Conservation (phyloP, 2,329 filamentous ascomycete genomes). For the Stagonosporopsis rhizophila region DNA sequence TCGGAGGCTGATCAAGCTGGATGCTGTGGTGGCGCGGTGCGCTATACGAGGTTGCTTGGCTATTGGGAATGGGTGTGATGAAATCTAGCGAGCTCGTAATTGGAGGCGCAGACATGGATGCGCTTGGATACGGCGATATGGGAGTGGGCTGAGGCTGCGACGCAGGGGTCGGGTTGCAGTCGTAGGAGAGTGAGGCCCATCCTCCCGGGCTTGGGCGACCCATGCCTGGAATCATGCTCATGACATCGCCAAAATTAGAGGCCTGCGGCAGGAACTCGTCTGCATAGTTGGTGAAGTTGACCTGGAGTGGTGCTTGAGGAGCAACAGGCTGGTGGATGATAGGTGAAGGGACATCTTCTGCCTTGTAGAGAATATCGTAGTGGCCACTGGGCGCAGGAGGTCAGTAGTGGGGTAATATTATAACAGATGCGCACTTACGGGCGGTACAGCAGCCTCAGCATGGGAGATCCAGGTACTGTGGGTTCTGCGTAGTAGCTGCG, state of each 20-base stretch:
- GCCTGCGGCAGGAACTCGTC: slow-evolving; percentile 52
- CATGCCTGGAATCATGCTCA: slow-evolving; percentile 56
- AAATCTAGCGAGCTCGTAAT: slow-evolving; percentile 45
- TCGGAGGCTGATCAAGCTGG: slow-evolving; percentile 42
- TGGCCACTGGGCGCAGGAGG: slow-evolving; percentile 66
- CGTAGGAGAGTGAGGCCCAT: slow-evolving; percentile 46
- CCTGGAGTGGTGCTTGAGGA: slow-evolving; percentile 42
- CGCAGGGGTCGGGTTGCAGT: slow-evolving; percentile 43
- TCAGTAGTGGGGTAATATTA: slow-evolving; percentile 2
- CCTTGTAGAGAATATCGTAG: slow-evolving; percentile 91
- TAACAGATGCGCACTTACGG: slow-evolving; percentile 59
- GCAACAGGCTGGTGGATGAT: slow-evolving; percentile 36
- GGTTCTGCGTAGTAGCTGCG: slow-evolving; percentile 66
- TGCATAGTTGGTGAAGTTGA: slow-evolving; percentile 47
- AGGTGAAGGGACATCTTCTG: slow-evolving; percentile 56
- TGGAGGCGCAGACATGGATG: slow-evolving; percentile 37
- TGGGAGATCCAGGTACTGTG: slow-evolving; percentile 62
- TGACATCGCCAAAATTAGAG: slow-evolving; percentile 43
- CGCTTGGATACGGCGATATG: slow-evolving; percentile 42
- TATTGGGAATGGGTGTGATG: slow-evolving; percentile 38
- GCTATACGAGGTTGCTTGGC: slow-evolving; percentile 37
- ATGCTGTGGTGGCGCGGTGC: slow-evolving; percentile 37
- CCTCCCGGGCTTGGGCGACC: slow-evolving; percentile 48
- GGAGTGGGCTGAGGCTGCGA: slow-evolving; percentile 43
- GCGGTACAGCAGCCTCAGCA: slow-evolving; percentile 72